Evolutionary conservation across 202 grass and related monocot species (phyloP), one percentile per base, ranked within the genome.

Genomic region (Brachypodium distachyon): DNA sequence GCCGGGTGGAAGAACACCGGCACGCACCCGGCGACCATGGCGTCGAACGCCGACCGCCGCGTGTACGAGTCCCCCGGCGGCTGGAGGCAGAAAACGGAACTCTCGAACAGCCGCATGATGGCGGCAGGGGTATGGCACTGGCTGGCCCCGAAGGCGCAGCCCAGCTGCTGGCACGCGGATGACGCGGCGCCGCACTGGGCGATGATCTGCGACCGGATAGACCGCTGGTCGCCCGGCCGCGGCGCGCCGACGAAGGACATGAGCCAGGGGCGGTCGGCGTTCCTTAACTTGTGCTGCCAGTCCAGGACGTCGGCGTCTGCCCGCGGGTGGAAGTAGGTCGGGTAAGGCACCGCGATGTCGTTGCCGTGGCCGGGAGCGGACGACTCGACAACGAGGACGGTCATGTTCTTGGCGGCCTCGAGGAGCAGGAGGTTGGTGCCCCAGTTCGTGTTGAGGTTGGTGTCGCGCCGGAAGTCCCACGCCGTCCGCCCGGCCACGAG

Each of bases 21-120:
- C 27, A 72, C 51, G 44, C 68, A 72, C 18, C 68, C 68, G 44
- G 68, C 68, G 5, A 72, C 29, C 46, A 72, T 72, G 6, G 68
- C 50, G 43, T 72, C 68, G 18, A 72, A 72, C 25, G 50, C 64
- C 33, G 33, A 36, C 33, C 33, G 33, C 33, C 33, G 33, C 33
- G 33, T 36, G 33, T 36, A 36, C 33, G 33, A 36, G 33, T 36
- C 33, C 10, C 64, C 64, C 11, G 38, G 64, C 36, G 64, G 64
- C 32, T 38, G 69, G 17, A 25, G 48, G 36, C 77, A 80, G 41
- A 80, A 80, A 22, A 57, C 44, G 41, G 77, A 54, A 22, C 63
- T 80, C 63, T 80, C 63, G 28, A 80, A 80, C 63, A 80, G 67
- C 77, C 68, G 63, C 77, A 80, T 80, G 40, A 80, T 70, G 62